Evolutionary conservation across 306 rosid genomes (phyloP).

Genomic region (Bauhinia variegata): DNA sequence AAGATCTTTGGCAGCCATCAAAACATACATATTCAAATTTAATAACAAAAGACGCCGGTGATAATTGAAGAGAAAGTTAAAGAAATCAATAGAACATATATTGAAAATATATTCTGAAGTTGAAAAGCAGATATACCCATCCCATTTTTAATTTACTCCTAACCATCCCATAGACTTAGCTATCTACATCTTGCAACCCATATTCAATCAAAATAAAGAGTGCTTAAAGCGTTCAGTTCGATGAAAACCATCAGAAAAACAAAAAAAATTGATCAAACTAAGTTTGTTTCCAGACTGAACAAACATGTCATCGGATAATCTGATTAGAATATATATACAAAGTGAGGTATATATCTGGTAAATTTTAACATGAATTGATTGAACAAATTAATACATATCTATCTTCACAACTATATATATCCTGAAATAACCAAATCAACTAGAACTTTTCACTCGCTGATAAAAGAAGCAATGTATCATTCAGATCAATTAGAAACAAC

Average conservation of each 20-base stretch:
- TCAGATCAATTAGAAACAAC: background rate
- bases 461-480: constrained; percentile 4
- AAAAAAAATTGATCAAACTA: background rate
- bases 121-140: background rate
- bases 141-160: constrained; percentile 1
- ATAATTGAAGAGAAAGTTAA: background rate
- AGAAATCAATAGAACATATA: background rate
- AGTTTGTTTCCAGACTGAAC: constrained; percentile 3
- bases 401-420: background rate
- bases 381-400: background rate
- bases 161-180: background rate
- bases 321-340: constrained; percentile 16
- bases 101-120: background rate
- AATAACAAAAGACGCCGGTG: background rate
- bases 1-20: background rate
- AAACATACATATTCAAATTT: background rate
- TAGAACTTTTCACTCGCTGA: background rate
- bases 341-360: no score
- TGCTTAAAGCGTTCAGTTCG: background rate
- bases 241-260: background rate
- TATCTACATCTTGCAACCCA: background rate
- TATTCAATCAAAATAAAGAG: constrained; percentile 18
- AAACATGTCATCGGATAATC: background rate
- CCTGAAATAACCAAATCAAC: background rate
- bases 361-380: background rate